phyloP scores from a whole-genome alignment of 108 stramenopile genomes.

The Pinguiococcus pyrenoidosus region DNA sequence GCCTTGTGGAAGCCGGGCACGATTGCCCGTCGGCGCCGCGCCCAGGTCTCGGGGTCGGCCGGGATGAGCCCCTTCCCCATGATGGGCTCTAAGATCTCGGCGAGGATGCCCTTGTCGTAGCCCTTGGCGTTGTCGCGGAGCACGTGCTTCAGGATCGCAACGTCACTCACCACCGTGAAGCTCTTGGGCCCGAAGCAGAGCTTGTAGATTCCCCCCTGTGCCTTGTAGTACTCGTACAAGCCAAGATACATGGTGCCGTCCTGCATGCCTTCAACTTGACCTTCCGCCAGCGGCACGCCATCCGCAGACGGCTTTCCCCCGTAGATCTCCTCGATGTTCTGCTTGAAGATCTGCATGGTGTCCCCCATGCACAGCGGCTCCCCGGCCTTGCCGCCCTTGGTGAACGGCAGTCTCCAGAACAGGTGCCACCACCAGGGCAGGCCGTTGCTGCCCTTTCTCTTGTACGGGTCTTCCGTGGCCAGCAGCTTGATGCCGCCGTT shows the following conservation, averaged over 20 bases:
- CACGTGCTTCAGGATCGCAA: slow-evolving; percentile 68
- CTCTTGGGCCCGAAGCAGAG: slow-evolving; percentile 90
- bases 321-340: slow-evolving; percentile 60
- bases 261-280: slow-evolving; percentile 67
- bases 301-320: slow-evolving; percentile 76
- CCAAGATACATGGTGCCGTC: slow-evolving; percentile 88
- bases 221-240: slow-evolving; percentile 56
- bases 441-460: too few relatives aligned
- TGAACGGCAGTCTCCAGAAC: slow-evolving; percentile 21
- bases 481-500: too few relatives aligned
- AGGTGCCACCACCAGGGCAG: slow-evolving; percentile 28
- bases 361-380: slow-evolving; percentile 18
- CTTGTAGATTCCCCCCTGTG: slow-evolving; percentile 78
- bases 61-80: slow-evolving; percentile 83
- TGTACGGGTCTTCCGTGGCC: too few relatives aligned
- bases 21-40: slow-evolving; percentile 65
- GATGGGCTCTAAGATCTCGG: slow-evolving; percentile 35
- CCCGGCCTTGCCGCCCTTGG: slow-evolving; percentile 9
- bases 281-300: slow-evolving; percentile 75
- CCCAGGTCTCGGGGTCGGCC: slow-evolving; percentile 87
- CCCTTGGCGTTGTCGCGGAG: slow-evolving; percentile 60
- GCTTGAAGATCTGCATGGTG: slow-evolving; percentile 24
- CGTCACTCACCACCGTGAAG: slow-evolving; percentile 82
- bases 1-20: slow-evolving; percentile 92
- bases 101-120: slow-evolving; percentile 58